Base-by-base conservation (phyloP, 805 yeast species). In the Suhomyces sp. region DNA sequence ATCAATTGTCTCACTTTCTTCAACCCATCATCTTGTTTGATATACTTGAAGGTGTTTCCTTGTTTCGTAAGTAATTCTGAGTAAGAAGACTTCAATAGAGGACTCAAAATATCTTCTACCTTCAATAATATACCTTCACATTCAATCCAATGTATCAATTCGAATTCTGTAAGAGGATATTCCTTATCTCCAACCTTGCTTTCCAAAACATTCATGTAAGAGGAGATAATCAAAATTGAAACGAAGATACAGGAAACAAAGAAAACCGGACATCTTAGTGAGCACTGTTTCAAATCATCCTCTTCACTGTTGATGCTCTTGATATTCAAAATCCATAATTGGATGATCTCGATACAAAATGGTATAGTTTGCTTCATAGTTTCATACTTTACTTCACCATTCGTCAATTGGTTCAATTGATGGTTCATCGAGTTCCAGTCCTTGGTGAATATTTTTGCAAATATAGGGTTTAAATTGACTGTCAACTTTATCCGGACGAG, bases 181-280 rank as follows among this genome's bases (percentile, higher is more conserved):
- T 41, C 40, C n/a, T n/a, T n/a, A n/a, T n/a, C n/a, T n/a, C n/a
- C n/a, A 2, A 30, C 36, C 28, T 36, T 35, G 7, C n/a, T 26
- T 47, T 84, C 93, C 14, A 81, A 63, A 4, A 70, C 61, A 37
- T 71, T 68, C 44, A 83, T 57, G 47, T 74, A 81, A 47, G 81
- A 86, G 2, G 87, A 76, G 34, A 83, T 70, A 22, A 83, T 61
- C 35, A 83, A 59, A 9, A 79, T 63, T 2, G 88, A 65, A 1
- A 82, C 74, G 50, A 81, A 81, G 18, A 82, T 71, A 52, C 88
- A 80, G 1, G 88, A 79, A 19, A 83, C 72, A 49, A 84, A 81
- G 54, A 81, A 83, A 18, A 83, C 83, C 1, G 93, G 93, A 0
- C 91, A 82, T 44, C 88, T 65, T 20, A 82, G 70, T 1, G 86